These are phyloP conservation scores for Rubia tinctorum DNA, from an alignment of 305 asterid species.

Conservation along the genomic window DNA sequence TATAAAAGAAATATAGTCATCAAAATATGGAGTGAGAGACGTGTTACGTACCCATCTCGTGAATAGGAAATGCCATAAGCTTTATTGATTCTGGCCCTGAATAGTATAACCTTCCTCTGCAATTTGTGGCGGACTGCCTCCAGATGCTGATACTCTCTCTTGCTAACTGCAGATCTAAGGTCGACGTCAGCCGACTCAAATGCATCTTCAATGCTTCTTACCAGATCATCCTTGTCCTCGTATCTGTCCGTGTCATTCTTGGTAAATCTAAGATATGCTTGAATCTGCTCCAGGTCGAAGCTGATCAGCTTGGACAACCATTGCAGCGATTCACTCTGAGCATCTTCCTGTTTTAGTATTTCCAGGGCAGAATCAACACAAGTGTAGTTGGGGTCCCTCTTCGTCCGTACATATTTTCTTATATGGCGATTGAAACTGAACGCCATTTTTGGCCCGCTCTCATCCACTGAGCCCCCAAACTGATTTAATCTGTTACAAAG, in stretches of 20 bases:
- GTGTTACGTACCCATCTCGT: too few species aligned
- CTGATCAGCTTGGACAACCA: too few species aligned
- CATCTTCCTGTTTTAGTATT: too few species aligned
- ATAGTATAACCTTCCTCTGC: not conserved
- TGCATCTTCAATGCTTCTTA: not conserved
- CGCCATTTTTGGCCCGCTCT: too few species aligned
- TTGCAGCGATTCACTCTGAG: rapidly evolving
- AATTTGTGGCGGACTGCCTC: not conserved
- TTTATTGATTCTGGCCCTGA: not conserved
- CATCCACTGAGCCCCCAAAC: too few species aligned
- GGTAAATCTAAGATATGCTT: not conserved
- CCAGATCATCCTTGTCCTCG: not conserved
- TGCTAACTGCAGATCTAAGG: not conserved
- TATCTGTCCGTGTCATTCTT: not conserved
- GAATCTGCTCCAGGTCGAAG: not conserved
- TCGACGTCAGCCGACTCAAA: not conserved
- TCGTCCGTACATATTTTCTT: too few species aligned
- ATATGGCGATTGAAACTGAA: too few species aligned
- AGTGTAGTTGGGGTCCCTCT: too few species aligned
- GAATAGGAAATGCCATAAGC: not conserved
- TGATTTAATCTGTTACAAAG: too few species aligned
- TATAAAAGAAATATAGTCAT: too few species aligned
- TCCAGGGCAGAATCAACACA: too few species aligned
- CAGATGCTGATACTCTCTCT: not conserved
- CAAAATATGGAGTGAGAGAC: too few species aligned